phyloP scores from a whole-genome alignment of 2,329 filamentous ascomycete genomes.

The Microthyrium microscopicum region DNA sequence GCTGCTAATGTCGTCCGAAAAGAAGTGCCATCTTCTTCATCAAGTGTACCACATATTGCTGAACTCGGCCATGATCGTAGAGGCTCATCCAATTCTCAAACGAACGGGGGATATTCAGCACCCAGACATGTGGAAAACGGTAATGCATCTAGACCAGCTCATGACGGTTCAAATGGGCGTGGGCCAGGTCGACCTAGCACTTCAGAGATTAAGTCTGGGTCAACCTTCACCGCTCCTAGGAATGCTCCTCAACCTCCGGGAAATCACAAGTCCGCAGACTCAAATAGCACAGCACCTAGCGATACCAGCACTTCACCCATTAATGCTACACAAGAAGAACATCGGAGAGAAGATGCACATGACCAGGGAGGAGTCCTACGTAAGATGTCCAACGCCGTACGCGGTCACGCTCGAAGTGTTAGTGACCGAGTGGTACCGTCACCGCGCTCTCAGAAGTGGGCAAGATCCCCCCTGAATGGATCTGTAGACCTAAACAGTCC shows the following conservation, averaged over 20 bases:
- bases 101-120: constrained; percentile 26
- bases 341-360: constrained; percentile 42
- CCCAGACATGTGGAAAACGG: constrained; percentile 26
- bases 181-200: constrained; percentile 28
- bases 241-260: constrained; percentile 26
- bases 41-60: constrained; percentile 21
- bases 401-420: constrained; percentile 78
- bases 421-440: constrained; percentile 53
- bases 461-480: constrained; percentile 22
- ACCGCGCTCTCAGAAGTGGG: constrained; percentile 13
- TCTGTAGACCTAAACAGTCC: constrained; percentile 50
- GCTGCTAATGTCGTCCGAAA: constrained; percentile 19
- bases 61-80: constrained; percentile 20
- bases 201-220: no score
- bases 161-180: no score
- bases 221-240: constrained; percentile 30
- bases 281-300: no score
- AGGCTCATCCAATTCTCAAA: constrained; percentile 17
- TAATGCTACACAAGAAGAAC: constrained; percentile 21
- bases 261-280: no score
- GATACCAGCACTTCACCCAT: no score
- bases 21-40: no score
- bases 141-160: no score
- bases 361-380: constrained; percentile 60
- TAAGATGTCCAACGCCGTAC: constrained; percentile 81